phyloP scores from a whole-genome alignment of 1,284 basidiomycete genomes.

The Ustanciosporium gigantosporum region DNA sequence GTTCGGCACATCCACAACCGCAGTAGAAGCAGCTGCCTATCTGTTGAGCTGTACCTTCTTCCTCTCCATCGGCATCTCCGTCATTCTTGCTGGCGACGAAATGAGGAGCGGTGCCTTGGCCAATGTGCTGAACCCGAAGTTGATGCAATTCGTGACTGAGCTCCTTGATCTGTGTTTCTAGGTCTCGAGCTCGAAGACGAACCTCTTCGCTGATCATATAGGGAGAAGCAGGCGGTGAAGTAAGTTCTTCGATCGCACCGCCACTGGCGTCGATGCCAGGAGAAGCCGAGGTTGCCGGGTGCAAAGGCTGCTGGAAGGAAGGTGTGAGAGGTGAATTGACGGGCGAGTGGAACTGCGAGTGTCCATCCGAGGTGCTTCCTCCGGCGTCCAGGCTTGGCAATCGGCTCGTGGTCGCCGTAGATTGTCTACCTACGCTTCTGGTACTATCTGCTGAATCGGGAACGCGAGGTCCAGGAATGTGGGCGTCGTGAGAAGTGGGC shows the following conservation, averaged over 20 bases:
- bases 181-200: constrained; percentile 26
- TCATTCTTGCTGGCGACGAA: constrained; percentile 5
- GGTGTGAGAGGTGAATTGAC: constrained; percentile 30
- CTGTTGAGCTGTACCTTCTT: constrained; percentile 2
- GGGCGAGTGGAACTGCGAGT: constrained; percentile 35
- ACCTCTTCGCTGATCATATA: constrained; percentile 32
- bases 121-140: constrained; percentile 28
- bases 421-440: constrained; percentile 19
- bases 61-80: too few species aligned
- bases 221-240: background rate
- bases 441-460: constrained; percentile 32
- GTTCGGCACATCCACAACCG: constrained; percentile 45
- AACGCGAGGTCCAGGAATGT: constrained; percentile 19
- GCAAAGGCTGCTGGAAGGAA: constrained; percentile 31
- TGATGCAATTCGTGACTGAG: constrained; percentile 34
- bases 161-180: constrained; percentile 37
- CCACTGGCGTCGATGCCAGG: constrained; percentile 7
- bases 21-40: constrained; percentile 23
- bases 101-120: constrained; percentile 16
- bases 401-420: constrained; percentile 7
- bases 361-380: constrained; percentile 20
- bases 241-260: constrained; percentile 4
- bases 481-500: constrained; percentile 19
- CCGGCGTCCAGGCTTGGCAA: constrained; percentile 34
- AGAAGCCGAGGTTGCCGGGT: background rate